Percentiles rank a stretch among this genome's conserved stretches.
phyloP scores from a whole-genome alignment of 225 moss, liverwort and hornwort genomes.

The Lunularia cruciata region DNA sequence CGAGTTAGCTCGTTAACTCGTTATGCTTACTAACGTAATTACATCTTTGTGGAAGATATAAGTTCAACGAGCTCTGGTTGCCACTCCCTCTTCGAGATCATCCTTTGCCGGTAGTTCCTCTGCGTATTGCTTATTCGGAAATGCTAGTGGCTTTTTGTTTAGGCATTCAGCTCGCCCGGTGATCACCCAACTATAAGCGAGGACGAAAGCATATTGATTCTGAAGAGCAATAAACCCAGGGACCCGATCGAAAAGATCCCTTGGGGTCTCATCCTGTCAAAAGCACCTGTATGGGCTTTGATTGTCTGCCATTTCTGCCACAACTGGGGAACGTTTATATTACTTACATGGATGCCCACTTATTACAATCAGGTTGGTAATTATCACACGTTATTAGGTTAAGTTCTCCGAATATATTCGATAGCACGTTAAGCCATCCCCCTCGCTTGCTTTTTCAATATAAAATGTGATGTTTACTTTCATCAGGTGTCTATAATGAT shows the following conservation, averaged over 20 bases:
- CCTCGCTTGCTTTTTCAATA: too few species aligned
- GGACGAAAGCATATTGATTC: slow-evolving; percentile 63
- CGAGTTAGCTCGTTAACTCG: too few species aligned
- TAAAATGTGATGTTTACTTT: too few species aligned
- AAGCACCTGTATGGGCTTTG: slow-evolving; percentile 95
- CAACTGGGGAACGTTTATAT: slow-evolving; percentile 98
- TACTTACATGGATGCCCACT: slow-evolving; percentile 99
- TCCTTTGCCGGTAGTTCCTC: too few species aligned
- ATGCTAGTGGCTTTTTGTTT: neutral
- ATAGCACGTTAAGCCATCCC: too few species aligned
- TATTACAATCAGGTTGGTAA: slow-evolving; percentile 90
- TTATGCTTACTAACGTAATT: too few species aligned
- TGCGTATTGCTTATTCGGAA: too few species aligned
- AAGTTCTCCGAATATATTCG: too few species aligned
- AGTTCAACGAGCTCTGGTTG: too few species aligned
- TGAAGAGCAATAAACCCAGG: slow-evolving; percentile 63
- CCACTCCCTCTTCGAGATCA: too few species aligned
- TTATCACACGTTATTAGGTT: neutral
- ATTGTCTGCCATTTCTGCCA: slow-evolving; percentile 95
- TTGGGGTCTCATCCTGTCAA: slow-evolving; percentile 80
- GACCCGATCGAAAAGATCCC: slow-evolving; percentile 71
- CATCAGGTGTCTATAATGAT: too few species aligned
- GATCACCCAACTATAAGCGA: slow-evolving; percentile 71
- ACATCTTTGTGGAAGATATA: too few species aligned
- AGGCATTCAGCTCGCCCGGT: slow-evolving; percentile 82